Percentiles rank a stretch among this genome's conserved stretches.
Evolutionary conservation across 495 filamentous ascomycete species (phyloP).

Genomic region (Lasiosphaeria miniovina): DNA sequence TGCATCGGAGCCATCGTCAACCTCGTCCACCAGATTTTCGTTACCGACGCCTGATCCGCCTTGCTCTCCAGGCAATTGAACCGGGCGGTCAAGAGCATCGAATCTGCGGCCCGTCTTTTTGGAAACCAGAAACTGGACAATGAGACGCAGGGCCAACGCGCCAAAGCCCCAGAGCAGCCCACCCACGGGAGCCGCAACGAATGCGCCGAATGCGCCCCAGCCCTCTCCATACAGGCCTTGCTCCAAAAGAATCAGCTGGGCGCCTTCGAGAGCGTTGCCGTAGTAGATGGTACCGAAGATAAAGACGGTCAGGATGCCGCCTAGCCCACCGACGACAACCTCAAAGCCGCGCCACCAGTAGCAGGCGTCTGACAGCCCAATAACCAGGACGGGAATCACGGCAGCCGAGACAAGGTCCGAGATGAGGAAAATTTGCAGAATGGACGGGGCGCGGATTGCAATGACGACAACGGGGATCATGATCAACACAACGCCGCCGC

Average conservation of each 20-base stretch:
- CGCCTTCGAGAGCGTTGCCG: constrained; percentile 59
- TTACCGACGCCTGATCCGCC: constrained; percentile 2
- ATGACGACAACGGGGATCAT: constrained; percentile 69
- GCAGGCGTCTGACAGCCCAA: constrained; percentile 58
- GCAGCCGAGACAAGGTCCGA: constrained; percentile 70
- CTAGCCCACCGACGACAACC: constrained; percentile 66
- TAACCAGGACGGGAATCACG: constrained; percentile 62
- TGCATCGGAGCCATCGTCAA: constrained; percentile 28
- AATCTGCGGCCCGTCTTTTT: constrained; percentile 54
- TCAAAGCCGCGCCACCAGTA: constrained; percentile 77
- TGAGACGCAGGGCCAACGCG: constrained; percentile 54
- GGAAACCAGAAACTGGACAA: constrained; percentile 49
- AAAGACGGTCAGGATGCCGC: constrained; percentile 70
- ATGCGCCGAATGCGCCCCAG: constrained; percentile 77
- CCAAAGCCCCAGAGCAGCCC: constrained; percentile 65
- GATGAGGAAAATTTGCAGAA: constrained; percentile 75
- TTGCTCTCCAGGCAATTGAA: constrained; percentile 18
- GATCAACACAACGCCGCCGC: constrained; percentile 59
- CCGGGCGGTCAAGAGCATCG: constrained; percentile 60
- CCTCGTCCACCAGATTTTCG: constrained; percentile 22
- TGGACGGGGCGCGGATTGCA: constrained; percentile 65
- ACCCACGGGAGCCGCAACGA: constrained; percentile 70
- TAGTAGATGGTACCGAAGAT: constrained; percentile 71
- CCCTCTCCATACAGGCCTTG: constrained; percentile 66
- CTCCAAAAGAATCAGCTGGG: constrained; percentile 64